Base-by-base conservation (phyloP, 2,329 filamentous ascomycete genomes). In the Arthrobotrys megalospora region DNA sequence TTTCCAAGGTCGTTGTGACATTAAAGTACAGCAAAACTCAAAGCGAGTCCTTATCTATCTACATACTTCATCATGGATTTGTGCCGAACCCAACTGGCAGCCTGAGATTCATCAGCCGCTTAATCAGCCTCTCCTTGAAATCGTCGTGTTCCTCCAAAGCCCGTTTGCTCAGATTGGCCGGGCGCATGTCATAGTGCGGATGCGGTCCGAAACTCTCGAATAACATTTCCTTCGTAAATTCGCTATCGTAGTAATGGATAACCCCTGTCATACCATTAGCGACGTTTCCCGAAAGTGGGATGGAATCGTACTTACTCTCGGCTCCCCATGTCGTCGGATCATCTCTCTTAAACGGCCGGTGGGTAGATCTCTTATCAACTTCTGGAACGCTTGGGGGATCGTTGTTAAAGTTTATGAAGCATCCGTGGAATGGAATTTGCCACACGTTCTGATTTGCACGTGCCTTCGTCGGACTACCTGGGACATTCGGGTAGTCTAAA, bases 321-420 rank as follows among this genome's bases (percentile, higher is more conserved):
- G 66, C 66, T 3, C 52, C 52, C 50, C 52, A 58, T 28, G 50
- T 69, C 7, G 21, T 60, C n/a, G 66, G 52, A n/a, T 69, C 52
- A 41, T 60, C 52, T 41, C 65, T 52, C 21, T 58, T 45, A 11
- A 55, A 67, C 2, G 64, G 47, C 19, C 48, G 16, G 11, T 55
- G 32, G 14, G 12, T 14, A 6, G 52, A 38, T 19, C 66, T 36
- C 19, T 50, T 69, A n/a, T 69, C 66, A 12, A 62, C 41, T 14
- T 47, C 52, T 6, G 16, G 38, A 24, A 48, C 52, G 11, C 6
- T 10, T 7, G 68, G 32, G 8, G n/a, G 21, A 0, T 12, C 24
- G n/a, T 72, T 64, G 10, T 72, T 32, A n/a, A 64, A 72, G 32
- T 64, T 60, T 8, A 64, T 55, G 21, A 53, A 34, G 16, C 68